A percentile compares a stretch with the other conserved stretches of the same genome.
phyloP scores from a whole-genome alignment of 306 rosid species.

The Quercus suber region DNA sequence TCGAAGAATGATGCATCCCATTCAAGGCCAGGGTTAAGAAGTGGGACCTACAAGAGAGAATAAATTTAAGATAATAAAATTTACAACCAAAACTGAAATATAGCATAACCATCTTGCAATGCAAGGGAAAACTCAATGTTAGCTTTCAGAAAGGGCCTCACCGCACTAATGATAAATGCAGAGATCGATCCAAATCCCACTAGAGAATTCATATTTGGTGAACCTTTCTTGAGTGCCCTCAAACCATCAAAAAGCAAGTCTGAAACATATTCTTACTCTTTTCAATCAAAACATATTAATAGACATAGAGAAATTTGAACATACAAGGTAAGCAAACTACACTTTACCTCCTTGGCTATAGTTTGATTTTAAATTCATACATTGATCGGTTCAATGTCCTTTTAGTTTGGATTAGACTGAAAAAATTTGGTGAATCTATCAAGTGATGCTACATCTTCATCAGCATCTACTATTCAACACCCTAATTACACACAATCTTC shows the following conservation, averaged over 20 bases:
- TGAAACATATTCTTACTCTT: conserved; percentile 31
- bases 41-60: conserved; percentile 61
- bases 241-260: conserved; percentile 89
- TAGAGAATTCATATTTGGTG: conserved; percentile 97
- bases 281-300: not conserved
- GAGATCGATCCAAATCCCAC: conserved; percentile 94
- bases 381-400: too few relatives aligned
- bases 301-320: not conserved
- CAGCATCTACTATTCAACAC: too few relatives aligned
- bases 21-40: conserved; percentile 68
- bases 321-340: too few relatives aligned
- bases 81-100: conserved; percentile 18
- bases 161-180: conserved; percentile 90
- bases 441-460: too few relatives aligned
- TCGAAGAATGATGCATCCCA: conserved; percentile 97
- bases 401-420: too few relatives aligned
- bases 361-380: too few relatives aligned
- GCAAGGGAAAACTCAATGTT: conserved; percentile 15
- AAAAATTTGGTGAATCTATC: too few relatives aligned
- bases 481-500: too few relatives aligned
- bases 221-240: conserved; percentile 73
- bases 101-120: conserved; percentile 10
- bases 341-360: too few relatives aligned
- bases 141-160: conserved; percentile 40
- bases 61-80: conserved; percentile 14